phyloP scores from a whole-genome alignment of 179 eudicot genomes.

The Actinidia arguta region DNA sequence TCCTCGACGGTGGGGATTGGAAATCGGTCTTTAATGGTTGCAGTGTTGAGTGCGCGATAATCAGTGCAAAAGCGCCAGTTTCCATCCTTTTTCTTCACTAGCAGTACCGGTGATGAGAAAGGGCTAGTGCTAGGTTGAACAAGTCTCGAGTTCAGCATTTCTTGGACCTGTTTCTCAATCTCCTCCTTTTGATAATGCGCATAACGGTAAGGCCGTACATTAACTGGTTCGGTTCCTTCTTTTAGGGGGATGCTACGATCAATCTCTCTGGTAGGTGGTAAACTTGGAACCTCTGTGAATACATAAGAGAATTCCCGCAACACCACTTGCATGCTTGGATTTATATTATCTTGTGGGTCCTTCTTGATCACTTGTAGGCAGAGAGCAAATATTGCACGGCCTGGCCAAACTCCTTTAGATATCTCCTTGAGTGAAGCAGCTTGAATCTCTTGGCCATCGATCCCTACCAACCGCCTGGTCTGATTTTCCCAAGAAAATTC shows the following conservation, averaged over 20 bases:
- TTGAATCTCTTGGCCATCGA: not conserved
- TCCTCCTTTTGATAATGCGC: not conserved
- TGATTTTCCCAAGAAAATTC: not conserved
- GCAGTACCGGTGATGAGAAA: not conserved
- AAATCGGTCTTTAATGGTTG: not conserved
- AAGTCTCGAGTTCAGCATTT: not conserved
- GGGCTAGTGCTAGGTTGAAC: not conserved
- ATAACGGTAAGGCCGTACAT: not conserved
- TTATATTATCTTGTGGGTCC: not conserved
- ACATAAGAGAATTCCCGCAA: not conserved
- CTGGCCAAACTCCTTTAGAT: too few relatives aligned
- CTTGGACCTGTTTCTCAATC: not conserved
- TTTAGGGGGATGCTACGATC: not conserved
- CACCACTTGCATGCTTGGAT: not conserved
- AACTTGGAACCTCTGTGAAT: not conserved
- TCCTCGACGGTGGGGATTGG: not conserved
- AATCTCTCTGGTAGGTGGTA: not conserved
- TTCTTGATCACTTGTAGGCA: too few relatives aligned
- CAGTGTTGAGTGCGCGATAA: not conserved
- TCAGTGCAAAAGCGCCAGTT: slow-evolving; percentile 4
- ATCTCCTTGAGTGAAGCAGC: not conserved
- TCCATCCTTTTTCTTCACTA: not conserved
- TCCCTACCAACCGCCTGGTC: not conserved
- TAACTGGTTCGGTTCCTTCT: not conserved
- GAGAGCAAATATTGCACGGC: too few relatives aligned